Conservation (phyloP, 1,139 yeast genomes). For the Diutina pseudorugosa region DNA sequence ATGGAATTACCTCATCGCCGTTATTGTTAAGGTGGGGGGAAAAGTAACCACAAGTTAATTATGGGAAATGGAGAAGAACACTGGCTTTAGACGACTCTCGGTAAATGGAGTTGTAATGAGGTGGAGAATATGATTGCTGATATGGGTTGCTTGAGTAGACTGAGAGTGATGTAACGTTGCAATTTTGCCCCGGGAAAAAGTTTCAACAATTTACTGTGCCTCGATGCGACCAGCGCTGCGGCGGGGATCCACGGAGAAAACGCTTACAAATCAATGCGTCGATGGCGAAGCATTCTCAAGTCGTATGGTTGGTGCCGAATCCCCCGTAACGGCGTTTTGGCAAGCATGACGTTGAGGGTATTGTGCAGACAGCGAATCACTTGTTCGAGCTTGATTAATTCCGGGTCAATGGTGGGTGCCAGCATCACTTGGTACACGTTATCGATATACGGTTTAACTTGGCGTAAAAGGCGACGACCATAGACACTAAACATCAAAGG, state of each 20-base stretch:
- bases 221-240: not conserved
- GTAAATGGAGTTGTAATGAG: too few species aligned
- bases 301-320: not conserved
- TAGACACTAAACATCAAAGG: not conserved
- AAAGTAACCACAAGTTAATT: too few species aligned
- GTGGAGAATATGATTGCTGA: too few species aligned
- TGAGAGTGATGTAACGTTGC: too few species aligned
- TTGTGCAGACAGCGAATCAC: not conserved
- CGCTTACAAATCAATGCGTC: not conserved
- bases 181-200: too few species aligned
- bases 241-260: not conserved
- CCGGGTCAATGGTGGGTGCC: not conserved
- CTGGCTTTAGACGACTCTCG: too few species aligned
- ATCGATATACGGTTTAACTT: not conserved
- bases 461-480: not conserved
- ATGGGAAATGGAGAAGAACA: too few species aligned
- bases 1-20: too few species aligned
- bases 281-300: not conserved
- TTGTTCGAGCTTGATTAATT: not conserved
- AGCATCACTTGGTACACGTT: not conserved
- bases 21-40: too few species aligned
- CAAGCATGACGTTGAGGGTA: not conserved
- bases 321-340: not conserved
- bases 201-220: too few species aligned
- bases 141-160: too few species aligned